Percentiles rank a stretch among this genome's conserved stretches.
Conservation (phyloP, 73 alveolate species). For the Diophrys appendiculata region DNA sequence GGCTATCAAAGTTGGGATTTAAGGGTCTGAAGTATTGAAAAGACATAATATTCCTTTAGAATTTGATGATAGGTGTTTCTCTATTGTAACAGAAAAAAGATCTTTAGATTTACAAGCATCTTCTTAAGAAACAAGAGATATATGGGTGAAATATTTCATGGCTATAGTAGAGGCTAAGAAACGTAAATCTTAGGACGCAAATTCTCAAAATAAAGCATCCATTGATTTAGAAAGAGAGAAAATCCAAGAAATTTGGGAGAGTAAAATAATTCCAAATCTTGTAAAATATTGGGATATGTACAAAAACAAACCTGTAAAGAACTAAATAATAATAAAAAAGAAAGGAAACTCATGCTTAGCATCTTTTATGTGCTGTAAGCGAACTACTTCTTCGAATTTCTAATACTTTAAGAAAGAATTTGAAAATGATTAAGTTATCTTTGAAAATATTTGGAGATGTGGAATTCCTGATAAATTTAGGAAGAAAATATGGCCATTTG, state of each 20-base stretch:
- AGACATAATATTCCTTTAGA: slow-evolving; percentile 66
- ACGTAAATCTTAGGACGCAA: slow-evolving; percentile 12
- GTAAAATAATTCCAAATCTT: slow-evolving; percentile 49
- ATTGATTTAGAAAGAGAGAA: slow-evolving; percentile 36
- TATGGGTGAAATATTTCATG: slow-evolving; percentile 69
- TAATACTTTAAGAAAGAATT: neutral
- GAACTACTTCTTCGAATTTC: neutral
- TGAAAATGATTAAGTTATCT: neutral
- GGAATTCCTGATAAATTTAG: slow-evolving; percentile 92
- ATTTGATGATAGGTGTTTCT: slow-evolving; percentile 64
- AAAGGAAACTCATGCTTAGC: neutral
- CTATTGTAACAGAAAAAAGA: slow-evolving; percentile 59
- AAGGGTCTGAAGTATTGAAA: slow-evolving; percentile 57
- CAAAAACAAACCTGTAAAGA: slow-evolving; percentile 38
- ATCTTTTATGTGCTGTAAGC: neutral
- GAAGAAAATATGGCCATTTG: slow-evolving; percentile 84
- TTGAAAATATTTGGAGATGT: slow-evolving; percentile 76
- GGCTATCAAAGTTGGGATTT: slow-evolving; percentile 63
- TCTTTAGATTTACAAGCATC: slow-evolving; percentile 59
- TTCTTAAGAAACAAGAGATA: slow-evolving; percentile 53
- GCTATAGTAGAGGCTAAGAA: slow-evolving; percentile 36
- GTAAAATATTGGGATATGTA: slow-evolving; percentile 49
- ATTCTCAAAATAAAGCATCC: slow-evolving; percentile 18
- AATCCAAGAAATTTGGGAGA: slow-evolving; percentile 58
- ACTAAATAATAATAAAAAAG: neutral